These are phyloP conservation scores for Colletotrichum sp. DNA, from an alignment of 2,329 filamentous ascomycete genomes.

Conservation along the genomic window DNA sequence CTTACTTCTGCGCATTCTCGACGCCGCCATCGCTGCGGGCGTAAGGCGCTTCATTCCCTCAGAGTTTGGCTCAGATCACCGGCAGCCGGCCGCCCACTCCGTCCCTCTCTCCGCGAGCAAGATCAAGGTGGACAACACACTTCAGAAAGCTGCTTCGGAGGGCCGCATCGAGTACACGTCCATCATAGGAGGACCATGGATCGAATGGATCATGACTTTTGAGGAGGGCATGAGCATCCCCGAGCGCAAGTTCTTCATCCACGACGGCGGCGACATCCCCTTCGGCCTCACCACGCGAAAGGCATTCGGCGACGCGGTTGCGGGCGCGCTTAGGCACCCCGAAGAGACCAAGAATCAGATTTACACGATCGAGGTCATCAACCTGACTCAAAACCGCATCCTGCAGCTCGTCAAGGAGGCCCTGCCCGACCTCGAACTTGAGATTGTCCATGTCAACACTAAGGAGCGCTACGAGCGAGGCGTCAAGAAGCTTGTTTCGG, in stretches of 20 bases:
- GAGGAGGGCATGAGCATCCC: background rate
- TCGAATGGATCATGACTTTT: slow-evolving; percentile 27
- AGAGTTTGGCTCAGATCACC: slow-evolving; percentile 45
- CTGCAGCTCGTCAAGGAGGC: slow-evolving; percentile 34
- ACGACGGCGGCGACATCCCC: slow-evolving; percentile 50
- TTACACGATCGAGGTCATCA: slow-evolving; percentile 55
- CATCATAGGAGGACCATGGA: slow-evolving; percentile 47
- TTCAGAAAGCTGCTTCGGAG: background rate
- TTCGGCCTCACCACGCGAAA: slow-evolving; percentile 52
- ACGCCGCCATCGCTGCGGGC: slow-evolving; percentile 55
- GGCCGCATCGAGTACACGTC: slow-evolving; percentile 32
- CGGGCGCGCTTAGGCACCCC: slow-evolving; percentile 48
- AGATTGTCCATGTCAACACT: background rate
- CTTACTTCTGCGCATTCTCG: slow-evolving; percentile 51
- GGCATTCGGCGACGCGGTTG: slow-evolving; percentile 50
- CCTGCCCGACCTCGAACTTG: background rate
- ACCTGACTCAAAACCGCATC: slow-evolving; percentile 55
- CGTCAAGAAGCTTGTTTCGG: background rate
- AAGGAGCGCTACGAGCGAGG: background rate
- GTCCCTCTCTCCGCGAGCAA: slow-evolving; percentile 23
- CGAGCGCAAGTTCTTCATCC: slow-evolving; percentile 41
- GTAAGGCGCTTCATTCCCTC: slow-evolving; percentile 59
- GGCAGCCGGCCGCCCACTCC: slow-evolving; percentile 10
- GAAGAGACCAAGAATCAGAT: slow-evolving; percentile 56
- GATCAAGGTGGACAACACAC: slow-evolving; percentile 9